Evolutionary conservation across 2,329 filamentous ascomycete species (phyloP).

Genomic region (Pestalotiopsis sp.): DNA sequence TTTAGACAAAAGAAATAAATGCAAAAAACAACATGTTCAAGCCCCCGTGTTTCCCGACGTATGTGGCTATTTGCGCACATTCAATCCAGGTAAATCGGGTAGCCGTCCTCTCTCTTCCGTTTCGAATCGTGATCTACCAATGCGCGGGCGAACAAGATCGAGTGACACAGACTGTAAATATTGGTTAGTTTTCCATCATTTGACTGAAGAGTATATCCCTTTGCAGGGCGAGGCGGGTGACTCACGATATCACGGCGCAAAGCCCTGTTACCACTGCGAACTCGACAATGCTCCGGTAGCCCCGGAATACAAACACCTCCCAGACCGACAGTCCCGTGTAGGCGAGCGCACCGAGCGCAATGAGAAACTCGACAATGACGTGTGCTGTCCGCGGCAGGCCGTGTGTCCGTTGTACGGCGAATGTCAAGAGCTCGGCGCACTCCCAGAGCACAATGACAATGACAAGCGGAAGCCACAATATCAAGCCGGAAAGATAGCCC

Average conservation of each 20-base stretch:
- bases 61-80: background rate
- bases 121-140: constrained; percentile 8
- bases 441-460: constrained; percentile 14
- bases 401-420: constrained; percentile 10
- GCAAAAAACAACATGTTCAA: background rate
- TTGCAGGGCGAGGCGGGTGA: background rate
- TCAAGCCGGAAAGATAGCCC: constrained; percentile 5
- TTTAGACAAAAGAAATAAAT: background rate
- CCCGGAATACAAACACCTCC: constrained; percentile 11
- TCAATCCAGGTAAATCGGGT: background rate
- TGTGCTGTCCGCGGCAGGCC: constrained; percentile 5
- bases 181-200: background rate
- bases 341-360: constrained; percentile 11
- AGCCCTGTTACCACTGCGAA: constrained; percentile 10
- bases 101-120: constrained; percentile 3
- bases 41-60: background rate
- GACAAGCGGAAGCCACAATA: constrained; percentile 11
- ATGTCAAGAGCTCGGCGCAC: constrained; percentile 5
- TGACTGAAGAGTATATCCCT: background rate
- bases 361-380: constrained; percentile 10
- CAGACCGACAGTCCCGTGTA: constrained; percentile 12
- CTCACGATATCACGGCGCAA: constrained; percentile 10
- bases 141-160: constrained; percentile 6
- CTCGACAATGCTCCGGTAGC: constrained; percentile 14
- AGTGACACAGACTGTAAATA: constrained; percentile 1